Evolutionary conservation across 495 filamentous ascomycete genomes (phyloP).

Genomic region (Neurospora sp.): DNA sequence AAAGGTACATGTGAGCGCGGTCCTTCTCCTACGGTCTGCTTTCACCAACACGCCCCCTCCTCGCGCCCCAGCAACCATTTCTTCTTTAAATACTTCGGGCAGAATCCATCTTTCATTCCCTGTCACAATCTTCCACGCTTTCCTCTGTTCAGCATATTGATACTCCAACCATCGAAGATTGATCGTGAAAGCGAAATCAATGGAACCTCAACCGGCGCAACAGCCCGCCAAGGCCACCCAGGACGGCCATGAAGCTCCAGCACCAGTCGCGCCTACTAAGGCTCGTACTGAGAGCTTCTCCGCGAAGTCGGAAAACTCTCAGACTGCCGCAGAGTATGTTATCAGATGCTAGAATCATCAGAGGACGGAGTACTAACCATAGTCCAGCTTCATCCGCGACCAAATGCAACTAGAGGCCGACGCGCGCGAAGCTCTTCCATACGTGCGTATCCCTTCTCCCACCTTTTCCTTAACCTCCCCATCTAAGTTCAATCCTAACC

Average conservation of each 20-base stretch:
- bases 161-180: too few relatives aligned
- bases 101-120: background rate
- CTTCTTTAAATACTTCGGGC: background rate
- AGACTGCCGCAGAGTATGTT: conserved; percentile 78
- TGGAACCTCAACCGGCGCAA: conserved; percentile 19
- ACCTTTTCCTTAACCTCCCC: background rate
- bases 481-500: background rate
- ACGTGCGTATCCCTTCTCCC: conserved; percentile 41
- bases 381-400: conserved; percentile 66
- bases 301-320: conserved; percentile 57
- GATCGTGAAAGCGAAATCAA: background rate
- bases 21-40: background rate
- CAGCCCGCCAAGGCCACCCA: conserved; percentile 10
- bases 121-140: background rate
- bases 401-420: conserved; percentile 90
- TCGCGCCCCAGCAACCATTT: background rate
- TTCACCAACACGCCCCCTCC: background rate
- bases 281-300: conserved; percentile 50
- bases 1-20: background rate
- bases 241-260: conserved; percentile 11
- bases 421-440: conserved; percentile 88
- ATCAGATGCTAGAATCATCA: background rate
- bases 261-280: conserved; percentile 15
- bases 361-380: background rate
- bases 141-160: background rate